phyloP scores from a whole-genome alignment of 768 basidiomycete species.

The Asterophora lycoperdoides region DNA sequence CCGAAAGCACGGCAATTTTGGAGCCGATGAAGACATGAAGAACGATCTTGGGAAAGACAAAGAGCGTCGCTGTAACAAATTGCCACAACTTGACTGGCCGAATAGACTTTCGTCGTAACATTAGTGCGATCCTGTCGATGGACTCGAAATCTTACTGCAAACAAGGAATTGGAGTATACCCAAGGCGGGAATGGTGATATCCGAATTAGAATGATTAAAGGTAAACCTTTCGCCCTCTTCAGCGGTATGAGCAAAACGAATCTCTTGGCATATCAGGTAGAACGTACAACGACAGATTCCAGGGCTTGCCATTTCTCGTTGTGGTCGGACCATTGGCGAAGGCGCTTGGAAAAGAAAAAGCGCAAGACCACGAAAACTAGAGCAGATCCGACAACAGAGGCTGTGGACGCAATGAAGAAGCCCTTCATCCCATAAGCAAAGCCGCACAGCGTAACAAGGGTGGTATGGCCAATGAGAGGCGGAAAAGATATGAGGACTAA shows the following conservation, averaged over 20 bases:
- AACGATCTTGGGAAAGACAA: constrained; percentile 65
- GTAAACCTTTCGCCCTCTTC: constrained; percentile 70
- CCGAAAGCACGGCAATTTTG: constrained; percentile 67
- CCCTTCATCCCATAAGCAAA: constrained; percentile 83
- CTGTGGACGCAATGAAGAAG: constrained; percentile 58
- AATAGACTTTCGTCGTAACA: constrained; percentile 50
- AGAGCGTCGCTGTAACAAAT: constrained; percentile 70
- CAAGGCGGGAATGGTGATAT: constrained; percentile 83
- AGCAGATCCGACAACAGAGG: constrained; percentile 61
- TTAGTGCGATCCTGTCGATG: not conserved
- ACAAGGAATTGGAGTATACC: constrained; percentile 81
- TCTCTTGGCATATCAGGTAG: not conserved
- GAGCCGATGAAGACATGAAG: constrained; percentile 79
- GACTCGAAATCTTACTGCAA: constrained; percentile 50
- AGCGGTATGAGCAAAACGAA: constrained; percentile 1
- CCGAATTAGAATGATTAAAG: constrained; percentile 78
- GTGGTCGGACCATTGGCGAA: constrained; percentile 55
- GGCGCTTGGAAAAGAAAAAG: constrained; percentile 47
- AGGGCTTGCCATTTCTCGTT: constrained; percentile 77
- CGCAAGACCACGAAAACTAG: constrained; percentile 60
- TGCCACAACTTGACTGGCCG: constrained; percentile 70
- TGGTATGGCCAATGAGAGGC: constrained; percentile 65
- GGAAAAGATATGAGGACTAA: constrained; percentile 51
- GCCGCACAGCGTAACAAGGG: constrained; percentile 63
- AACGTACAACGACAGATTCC: constrained; percentile 68